Evolutionary conservation across 208 protist species (phyloP).

Genomic region (Wallacemonas sp.): DNA sequence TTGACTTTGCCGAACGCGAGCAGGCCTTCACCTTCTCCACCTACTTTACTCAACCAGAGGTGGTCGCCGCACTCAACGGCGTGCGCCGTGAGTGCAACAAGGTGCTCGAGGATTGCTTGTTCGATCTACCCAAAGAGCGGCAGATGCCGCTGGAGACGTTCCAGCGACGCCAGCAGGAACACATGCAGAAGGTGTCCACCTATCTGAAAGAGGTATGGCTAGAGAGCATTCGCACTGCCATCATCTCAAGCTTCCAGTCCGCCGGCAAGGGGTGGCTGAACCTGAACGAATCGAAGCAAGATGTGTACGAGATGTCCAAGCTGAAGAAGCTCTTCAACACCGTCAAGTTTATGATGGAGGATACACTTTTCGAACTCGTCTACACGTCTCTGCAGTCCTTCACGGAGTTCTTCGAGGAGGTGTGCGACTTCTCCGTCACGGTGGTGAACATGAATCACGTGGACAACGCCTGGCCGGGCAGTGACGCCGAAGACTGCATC

Average conservation of each 20-base stretch:
- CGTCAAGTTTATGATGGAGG: conserved; percentile 98
- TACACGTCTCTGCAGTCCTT: conserved; percentile 87
- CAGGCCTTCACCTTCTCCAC: conserved; percentile 90
- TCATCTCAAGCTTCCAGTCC: conserved; percentile 85
- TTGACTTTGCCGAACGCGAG: conserved; percentile 78
- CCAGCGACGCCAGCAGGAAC: conserved; percentile 75
- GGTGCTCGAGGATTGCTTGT: conserved; percentile 87
- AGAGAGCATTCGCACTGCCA: conserved; percentile 84
- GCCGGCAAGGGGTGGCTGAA: conserved; percentile 98
- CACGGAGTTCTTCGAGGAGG: conserved; percentile 91
- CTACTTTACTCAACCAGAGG: conserved; percentile 93
- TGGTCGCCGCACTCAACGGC: conserved; percentile 87
- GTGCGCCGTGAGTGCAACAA: conserved; percentile 88
- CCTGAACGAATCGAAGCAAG: conserved; percentile 91
- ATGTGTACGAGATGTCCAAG: conserved; percentile 97
- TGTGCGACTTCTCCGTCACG: conserved; percentile 84
- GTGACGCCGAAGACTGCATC: conserved; percentile 90
- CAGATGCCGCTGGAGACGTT: conserved; percentile 90
- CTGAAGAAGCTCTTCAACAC: conserved; percentile 97
- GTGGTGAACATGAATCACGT: conserved; percentile 90
- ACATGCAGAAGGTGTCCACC: conserved; percentile 56
- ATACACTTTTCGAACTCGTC: conserved; percentile 92
- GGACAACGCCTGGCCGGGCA: conserved; percentile 89
- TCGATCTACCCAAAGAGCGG: conserved; percentile 86
- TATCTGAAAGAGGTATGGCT: conserved; percentile 93